Percentiles rank a stretch among this genome's conserved stretches.
Evolutionary conservation across 768 basidiomycete genomes (phyloP).

Genomic region (Lentinula sp.): DNA sequence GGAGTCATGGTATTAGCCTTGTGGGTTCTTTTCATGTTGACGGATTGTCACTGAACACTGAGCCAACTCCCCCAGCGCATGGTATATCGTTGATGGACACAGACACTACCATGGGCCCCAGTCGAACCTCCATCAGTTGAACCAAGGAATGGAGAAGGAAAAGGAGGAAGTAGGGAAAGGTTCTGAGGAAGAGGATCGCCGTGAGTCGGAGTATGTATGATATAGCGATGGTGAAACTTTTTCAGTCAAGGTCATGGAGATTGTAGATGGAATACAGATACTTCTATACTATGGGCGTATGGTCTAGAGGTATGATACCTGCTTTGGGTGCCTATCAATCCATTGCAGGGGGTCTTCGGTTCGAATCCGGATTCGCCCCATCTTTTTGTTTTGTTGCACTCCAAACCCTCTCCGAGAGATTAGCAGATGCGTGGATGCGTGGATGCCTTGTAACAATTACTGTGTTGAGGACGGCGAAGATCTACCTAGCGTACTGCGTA

Average conservation of each 20-base stretch:
- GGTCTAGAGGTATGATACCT: slow-evolving; percentile 9
- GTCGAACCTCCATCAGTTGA: slow-evolving; percentile 33
- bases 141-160: not conserved
- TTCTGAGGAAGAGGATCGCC: not conserved
- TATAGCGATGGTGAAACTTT: too few species aligned
- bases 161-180: not conserved
- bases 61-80: slow-evolving; percentile 24
- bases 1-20: slow-evolving; percentile 48
- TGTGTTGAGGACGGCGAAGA: too few species aligned
- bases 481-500: too few species aligned
- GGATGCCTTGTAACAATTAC: too few species aligned
- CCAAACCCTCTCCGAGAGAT: too few species aligned
- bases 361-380: slow-evolving; percentile 9
- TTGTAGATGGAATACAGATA: too few species aligned
- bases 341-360: slow-evolving; percentile 8
- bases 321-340: not conserved
- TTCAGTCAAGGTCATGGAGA: too few species aligned
- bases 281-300: not conserved
- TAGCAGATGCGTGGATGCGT: too few species aligned
- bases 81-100: slow-evolving; percentile 50
- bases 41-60: not conserved
- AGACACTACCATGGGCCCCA: slow-evolving; percentile 55
- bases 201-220: not conserved
- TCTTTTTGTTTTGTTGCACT: not conserved
- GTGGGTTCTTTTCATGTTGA: slow-evolving; percentile 24